Evolutionary conservation across 495 filamentous ascomycete species (phyloP), one percentile per base, ranked within the genome.

Genomic region (Rhizodiscina lignyota): DNA sequence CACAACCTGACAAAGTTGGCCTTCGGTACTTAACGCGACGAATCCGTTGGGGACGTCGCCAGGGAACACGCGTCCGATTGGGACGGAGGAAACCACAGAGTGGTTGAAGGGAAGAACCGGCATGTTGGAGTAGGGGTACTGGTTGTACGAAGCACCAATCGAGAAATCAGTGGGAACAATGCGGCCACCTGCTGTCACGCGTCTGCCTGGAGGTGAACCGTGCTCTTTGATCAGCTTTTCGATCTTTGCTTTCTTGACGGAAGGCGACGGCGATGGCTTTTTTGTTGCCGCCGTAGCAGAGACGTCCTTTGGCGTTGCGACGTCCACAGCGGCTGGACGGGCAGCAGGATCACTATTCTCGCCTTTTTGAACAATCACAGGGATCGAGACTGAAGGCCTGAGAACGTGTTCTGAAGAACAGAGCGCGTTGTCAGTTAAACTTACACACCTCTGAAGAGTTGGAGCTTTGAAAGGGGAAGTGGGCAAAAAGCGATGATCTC

Each of bases 181-280:
- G 22, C 62, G 64, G n/a, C 73, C 73, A 13, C 70, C 72, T 37
- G 73, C 73, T 28, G 72, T 77, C 31, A 78, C 73, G 24, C 72
- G 64, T 34, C 76, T 59, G 30, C 68, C 64, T 12, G 58, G 67
- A 4, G 73, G 70, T 17, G 72, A 73, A 1, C 66, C 61, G 45
- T 77, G 70, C 37, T 68, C 58, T 49, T 67, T 68, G 15, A 77
- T 54, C 24, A 78, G 50, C 13, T 42, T 40, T 35, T 60, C 56
- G 12, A 51, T 53, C 34, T 57, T 55, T 36, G 49, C 50, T 13
- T 47, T 42, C 39, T 58, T 56, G 40, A 57, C 35, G 4, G 56
- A 60, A 2, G 55, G 56, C 1, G 56, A 53, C 2, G 56, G 55
- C 3, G 55, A 58, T 12, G 48, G 47, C 32, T 51, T 51, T 37